Base-by-base conservation (phyloP, 495 filamentous ascomycete species). In the Aspergillus coremiiformis region DNA sequence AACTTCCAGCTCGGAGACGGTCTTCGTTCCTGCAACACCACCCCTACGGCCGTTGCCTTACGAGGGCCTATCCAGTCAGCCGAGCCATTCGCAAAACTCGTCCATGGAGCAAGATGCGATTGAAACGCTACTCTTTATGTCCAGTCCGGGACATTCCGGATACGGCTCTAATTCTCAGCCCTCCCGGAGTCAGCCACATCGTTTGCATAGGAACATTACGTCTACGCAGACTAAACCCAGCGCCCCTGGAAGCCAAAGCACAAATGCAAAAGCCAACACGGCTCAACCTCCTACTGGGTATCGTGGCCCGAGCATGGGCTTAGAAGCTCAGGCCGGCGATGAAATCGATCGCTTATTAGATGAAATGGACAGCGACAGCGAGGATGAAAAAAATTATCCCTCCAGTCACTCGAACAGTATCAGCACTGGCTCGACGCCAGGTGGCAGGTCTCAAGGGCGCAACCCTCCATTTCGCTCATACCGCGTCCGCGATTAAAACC, bases 61-160 rank as follows among this genome's bases (percentile, higher is more conserved):
- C 33, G 62, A 65, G 7, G 59, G 54, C 1, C 50, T 59, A 17
- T 57, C 66, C 10, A 58, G 57, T 49, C 65, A 75, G 17, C 75
- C 78, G 22, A 80, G 80, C 11, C 80, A 83, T 11, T 80, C 78
- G 33, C 75, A 83, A 35, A 87, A 87, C 49, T 82, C 84, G 15
- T 74, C 79, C 19, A 84, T 85, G 59, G 89, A 95, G 59, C 81
- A 90, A 58, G 89, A 93, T 57, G 89, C 89, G n/a, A 83, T 94
- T 20, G 89, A 95, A 60, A 87, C 86, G 0, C 69, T 94, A 21
- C 72, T 94, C 19, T 91, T 89, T 68, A 90, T 95, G 86, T 87
- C 85, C 51, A 91, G 87, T 56, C 89, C 89, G 0, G 84, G 82
- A 11, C 87, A 90, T 61, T 85, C 87, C 3, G 78, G 78, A 4